Conservation (phyloP, 208 protist genomes). For the Wallacemonas sp. region DNA sequence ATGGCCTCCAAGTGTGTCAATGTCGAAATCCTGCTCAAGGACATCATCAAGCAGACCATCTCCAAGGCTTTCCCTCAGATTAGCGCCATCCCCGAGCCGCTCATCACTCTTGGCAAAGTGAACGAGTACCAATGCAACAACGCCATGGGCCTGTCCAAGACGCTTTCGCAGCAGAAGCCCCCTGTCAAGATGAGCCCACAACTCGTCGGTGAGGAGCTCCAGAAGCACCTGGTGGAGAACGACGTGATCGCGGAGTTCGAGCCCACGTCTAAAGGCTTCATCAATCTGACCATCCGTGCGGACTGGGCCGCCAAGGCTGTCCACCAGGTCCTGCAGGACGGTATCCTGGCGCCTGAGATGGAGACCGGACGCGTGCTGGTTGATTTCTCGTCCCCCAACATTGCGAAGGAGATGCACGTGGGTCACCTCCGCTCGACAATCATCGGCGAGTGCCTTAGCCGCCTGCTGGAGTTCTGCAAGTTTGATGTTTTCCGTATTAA, state of each 20-base stretch:
- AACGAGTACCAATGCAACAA: slow-evolving; percentile 96
- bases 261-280: slow-evolving; percentile 92
- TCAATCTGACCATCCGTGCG: slow-evolving; percentile 85
- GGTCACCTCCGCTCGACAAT: slow-evolving; percentile 98
- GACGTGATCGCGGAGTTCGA: slow-evolving; percentile 84
- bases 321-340: slow-evolving; percentile 46
- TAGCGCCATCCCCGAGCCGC: slow-evolving; percentile 42
- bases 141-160: slow-evolving; percentile 91
- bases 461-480: slow-evolving; percentile 94
- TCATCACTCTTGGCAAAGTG: slow-evolving; percentile 81
- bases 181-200: slow-evolving; percentile 85
- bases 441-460: slow-evolving; percentile 96
- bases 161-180: slow-evolving; percentile 73
- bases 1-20: slow-evolving; percentile 41
- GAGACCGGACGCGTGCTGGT: slow-evolving; percentile 86
- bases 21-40: slow-evolving; percentile 79
- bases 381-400: slow-evolving; percentile 98
- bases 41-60: slow-evolving; percentile 77
- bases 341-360: slow-evolving; percentile 70
- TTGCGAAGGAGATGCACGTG: slow-evolving; percentile 99
- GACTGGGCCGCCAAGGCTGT: slow-evolving; percentile 67
- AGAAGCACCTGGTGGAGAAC: slow-evolving; percentile 75
- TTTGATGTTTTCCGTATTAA: slow-evolving; percentile 96
- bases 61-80: slow-evolving; percentile 79
- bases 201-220: slow-evolving; percentile 82